Evolutionary conservation across 768 basidiomycete genomes (phyloP).

Genomic region (Rhizopogon vinicolor): DNA sequence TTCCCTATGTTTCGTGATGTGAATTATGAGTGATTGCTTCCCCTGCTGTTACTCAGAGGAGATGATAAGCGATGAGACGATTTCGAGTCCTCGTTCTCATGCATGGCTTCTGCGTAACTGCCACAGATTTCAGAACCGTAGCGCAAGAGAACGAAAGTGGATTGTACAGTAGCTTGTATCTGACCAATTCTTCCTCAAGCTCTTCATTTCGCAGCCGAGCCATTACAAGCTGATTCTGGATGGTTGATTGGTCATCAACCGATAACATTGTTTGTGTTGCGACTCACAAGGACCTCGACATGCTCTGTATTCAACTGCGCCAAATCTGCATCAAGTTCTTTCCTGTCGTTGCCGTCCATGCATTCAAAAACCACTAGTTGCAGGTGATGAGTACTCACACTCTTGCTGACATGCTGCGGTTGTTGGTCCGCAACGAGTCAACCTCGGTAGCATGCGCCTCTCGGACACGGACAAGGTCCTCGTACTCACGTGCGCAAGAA

Average conservation of each 20-base stretch:
- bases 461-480: conserved; percentile 68
- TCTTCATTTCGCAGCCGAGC: conserved; percentile 87
- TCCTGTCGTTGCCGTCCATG: conserved; percentile 39
- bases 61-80: conserved; percentile 58
- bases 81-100: conserved; percentile 67
- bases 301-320: conserved; percentile 82
- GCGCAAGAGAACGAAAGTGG: not conserved
- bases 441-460: conserved; percentile 84
- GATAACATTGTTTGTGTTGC: not conserved
- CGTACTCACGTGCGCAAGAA: conserved; percentile 82
- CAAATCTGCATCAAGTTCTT: conserved; percentile 72
- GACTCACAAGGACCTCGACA: conserved; percentile 62
- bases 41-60: conserved; percentile 8
- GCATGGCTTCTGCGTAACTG: conserved; percentile 72
- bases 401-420: conserved; percentile 69
- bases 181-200: conserved; percentile 88
- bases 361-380: conserved; percentile 5
- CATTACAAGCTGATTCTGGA: conserved; percentile 86
- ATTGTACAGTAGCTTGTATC: conserved; percentile 81
- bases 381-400: conserved; percentile 51
- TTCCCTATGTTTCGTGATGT: not conserved
- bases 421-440: conserved; percentile 76
- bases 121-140: not conserved
- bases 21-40: conserved; percentile 12
- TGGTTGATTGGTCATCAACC: conserved; percentile 11